A percentile compares a stretch with the other conserved stretches of the same genome.
These are phyloP conservation scores for Paramecium caudatum DNA, from an alignment of 73 alveolate species.

Conservation along the genomic window DNA sequence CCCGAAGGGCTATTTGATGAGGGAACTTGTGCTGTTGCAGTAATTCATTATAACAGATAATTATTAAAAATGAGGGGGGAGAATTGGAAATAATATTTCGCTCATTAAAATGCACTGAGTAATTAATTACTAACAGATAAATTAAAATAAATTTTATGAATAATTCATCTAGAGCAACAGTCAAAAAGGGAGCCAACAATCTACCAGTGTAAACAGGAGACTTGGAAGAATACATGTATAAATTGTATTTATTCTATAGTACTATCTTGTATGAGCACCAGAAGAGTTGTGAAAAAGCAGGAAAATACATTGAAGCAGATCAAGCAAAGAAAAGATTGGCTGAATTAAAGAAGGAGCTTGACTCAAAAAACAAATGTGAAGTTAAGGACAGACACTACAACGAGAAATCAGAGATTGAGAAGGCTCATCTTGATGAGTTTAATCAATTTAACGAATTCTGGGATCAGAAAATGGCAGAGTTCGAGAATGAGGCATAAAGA, in stretches of 20 bases:
- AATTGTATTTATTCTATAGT: not conserved
- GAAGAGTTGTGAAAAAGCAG: conserved; percentile 72
- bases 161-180: conserved; percentile 56
- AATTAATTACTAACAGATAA: conserved; percentile 45
- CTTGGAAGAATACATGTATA: conserved; percentile 61
- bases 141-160: not conserved
- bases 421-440: conserved; percentile 74
- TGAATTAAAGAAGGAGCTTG: conserved; percentile 70
- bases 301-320: conserved; percentile 74
- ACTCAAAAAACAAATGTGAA: conserved; percentile 61
- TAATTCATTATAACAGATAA: not conserved
- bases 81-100: not conserved
- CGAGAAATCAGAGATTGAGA: conserved; percentile 72
- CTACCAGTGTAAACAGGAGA: conserved; percentile 57
- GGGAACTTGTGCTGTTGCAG: conserved; percentile 14
- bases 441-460: conserved; percentile 76
- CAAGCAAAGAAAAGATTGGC: conserved; percentile 69
- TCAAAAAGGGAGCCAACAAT: conserved; percentile 16
- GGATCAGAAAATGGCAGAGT: conserved; percentile 76
- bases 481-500: conserved; percentile 64
- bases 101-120: too few species aligned
- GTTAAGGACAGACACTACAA: conserved; percentile 70
- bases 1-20: conserved; percentile 13
- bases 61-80: not conserved
- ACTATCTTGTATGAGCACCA: conserved; percentile 65